Percentiles rank a stretch among this genome's conserved stretches.
Conservation (phyloP, 352 stramenopile genomes). For the Globisporangium okanoganense region DNA sequence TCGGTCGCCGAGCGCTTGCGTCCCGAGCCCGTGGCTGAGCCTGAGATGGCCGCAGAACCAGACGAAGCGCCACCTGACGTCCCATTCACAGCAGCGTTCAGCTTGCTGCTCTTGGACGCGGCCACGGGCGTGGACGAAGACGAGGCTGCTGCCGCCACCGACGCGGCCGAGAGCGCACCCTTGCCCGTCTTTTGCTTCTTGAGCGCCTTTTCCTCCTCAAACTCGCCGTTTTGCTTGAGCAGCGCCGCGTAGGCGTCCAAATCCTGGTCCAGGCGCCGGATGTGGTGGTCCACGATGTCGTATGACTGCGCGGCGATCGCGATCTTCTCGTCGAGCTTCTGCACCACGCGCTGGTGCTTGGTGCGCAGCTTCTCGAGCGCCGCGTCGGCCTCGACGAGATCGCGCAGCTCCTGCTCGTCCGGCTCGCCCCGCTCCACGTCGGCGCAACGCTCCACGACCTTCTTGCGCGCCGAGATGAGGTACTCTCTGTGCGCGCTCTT, state of each 20-base stretch:
- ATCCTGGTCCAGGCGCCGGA: conserved; percentile 73
- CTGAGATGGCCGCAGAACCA: conserved; percentile 8
- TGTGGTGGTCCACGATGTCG: conserved; percentile 86
- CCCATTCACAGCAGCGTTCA: not conserved
- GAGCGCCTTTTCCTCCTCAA: conserved; percentile 61
- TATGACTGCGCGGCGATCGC: conserved; percentile 84
- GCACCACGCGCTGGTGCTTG: conserved; percentile 68
- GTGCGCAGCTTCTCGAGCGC: conserved; percentile 36
- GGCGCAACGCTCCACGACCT: conserved; percentile 56
- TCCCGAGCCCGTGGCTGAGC: conserved; percentile 15
- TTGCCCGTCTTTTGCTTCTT: conserved; percentile 50
- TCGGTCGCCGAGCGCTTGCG: conserved; percentile 53
- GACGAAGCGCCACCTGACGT: not conserved
- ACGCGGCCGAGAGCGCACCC: conserved; percentile 7
- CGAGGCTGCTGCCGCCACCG: not conserved
- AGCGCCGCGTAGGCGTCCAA: conserved; percentile 68
- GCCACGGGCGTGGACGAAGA: not conserved
- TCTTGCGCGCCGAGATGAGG: conserved; percentile 52
- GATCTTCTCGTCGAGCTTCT: conserved; percentile 88
- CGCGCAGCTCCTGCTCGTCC: conserved; percentile 57
- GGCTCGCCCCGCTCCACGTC: conserved; percentile 45
- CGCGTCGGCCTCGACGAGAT: conserved; percentile 59
- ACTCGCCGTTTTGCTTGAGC: conserved; percentile 75
- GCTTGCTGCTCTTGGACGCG: conserved; percentile 16
- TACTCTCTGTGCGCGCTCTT: conserved; percentile 61